A percentile compares a stretch with the other conserved stretches of the same genome.
These are phyloP conservation scores for Fusarium subglutinans DNA, from an alignment of 2,329 filamentous ascomycete genomes.

Conservation along the genomic window DNA sequence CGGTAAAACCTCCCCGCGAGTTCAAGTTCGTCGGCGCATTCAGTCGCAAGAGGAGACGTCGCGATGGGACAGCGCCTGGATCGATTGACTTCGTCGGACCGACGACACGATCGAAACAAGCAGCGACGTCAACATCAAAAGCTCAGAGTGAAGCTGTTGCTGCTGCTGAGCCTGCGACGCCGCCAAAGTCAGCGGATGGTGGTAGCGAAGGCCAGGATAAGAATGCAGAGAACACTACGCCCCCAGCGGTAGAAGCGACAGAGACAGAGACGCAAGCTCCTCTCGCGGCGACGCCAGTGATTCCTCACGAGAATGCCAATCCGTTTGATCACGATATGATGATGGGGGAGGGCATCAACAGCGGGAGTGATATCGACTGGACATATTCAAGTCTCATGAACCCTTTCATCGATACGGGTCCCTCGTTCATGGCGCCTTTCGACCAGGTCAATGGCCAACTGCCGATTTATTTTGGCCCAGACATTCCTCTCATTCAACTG, in stretches of 20 bases:
- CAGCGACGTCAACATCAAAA: not conserved
- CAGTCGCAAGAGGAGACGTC: not conserved
- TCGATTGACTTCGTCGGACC: not conserved
- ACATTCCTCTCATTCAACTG: not conserved
- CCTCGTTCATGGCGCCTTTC: not conserved
- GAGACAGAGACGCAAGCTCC: not conserved
- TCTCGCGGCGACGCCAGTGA: not conserved
- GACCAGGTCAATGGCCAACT: not conserved
- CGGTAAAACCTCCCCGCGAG: not conserved
- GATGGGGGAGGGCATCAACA: not conserved
- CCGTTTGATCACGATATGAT: not conserved
- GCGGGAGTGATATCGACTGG: not conserved
- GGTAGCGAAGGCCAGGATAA: not conserved
- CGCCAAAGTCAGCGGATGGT: not conserved
- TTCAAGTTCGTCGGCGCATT: not conserved
- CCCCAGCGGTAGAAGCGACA: not conserved
- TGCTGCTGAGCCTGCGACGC: not conserved
- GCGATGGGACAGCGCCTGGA: not conserved
- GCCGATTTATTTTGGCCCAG: not conserved
- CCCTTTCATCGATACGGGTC: not conserved
- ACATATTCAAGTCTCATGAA: not conserved
- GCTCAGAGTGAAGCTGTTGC: not conserved
- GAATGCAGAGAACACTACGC: accelerated
- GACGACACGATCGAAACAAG: not conserved
- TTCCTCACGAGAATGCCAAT: not conserved